Percentiles rank a stretch among this genome's conserved stretches.
Conservation (phyloP, 257 asterid species). For the Gentiana dahurica region DNA sequence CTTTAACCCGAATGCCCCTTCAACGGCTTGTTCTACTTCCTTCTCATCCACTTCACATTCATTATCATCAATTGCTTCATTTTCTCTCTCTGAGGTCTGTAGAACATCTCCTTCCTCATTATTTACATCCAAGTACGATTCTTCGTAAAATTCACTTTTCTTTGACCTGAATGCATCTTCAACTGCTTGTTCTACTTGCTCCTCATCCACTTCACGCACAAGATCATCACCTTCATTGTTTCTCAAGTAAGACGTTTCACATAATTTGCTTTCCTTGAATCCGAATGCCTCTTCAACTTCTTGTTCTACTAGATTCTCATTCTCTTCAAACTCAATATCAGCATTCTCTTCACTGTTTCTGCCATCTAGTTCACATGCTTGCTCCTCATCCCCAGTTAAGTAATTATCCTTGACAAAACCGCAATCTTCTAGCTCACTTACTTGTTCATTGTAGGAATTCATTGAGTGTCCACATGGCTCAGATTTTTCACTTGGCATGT, state of each 20-base stretch:
- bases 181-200: constrained; percentile 18
- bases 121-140: constrained; percentile 15
- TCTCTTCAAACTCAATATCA: constrained; percentile 14
- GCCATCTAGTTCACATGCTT: constrained; percentile 1
- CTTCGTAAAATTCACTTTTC: constrained; percentile 22
- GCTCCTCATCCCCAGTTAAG: constrained; percentile 4
- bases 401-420: constrained; percentile 18
- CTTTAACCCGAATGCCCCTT: constrained; percentile 14
- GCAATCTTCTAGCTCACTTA: constrained; percentile 14
- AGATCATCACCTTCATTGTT: constrained; percentile 1
- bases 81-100: neutral
- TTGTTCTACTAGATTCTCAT: constrained; percentile 19
- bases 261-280: constrained; percentile 20
- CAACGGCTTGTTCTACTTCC: constrained; percentile 17
- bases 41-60: constrained; percentile 20
- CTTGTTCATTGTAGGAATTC: constrained; percentile 18
- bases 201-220: constrained; percentile 19
- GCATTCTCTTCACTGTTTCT: constrained; percentile 4
- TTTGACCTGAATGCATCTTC: constrained; percentile 15
- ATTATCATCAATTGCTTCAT: neutral
- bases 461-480: constrained; percentile 25
- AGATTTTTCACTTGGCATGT: constrained; percentile 16
- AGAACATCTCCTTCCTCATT: constrained; percentile 15
- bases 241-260: constrained; percentile 14
- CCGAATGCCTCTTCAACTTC: constrained; percentile 15